Conservation (phyloP, 2,329 filamentous ascomycete genomes). For the Ambrosiella beaveri region DNA sequence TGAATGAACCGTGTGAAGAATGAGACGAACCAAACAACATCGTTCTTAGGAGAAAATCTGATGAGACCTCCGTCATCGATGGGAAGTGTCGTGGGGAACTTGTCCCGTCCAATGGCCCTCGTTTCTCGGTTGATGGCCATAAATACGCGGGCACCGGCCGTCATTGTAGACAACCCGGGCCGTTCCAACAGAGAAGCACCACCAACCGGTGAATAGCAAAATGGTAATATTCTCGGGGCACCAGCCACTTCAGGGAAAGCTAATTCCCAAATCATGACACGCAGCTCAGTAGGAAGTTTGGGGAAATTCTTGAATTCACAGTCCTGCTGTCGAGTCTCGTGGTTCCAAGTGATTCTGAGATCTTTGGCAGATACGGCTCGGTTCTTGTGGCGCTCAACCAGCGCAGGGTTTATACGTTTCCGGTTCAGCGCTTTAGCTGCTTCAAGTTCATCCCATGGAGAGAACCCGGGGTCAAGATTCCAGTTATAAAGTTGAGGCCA, state of each 20-base stretch:
- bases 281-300: conserved; percentile 2
- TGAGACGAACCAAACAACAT: conserved; percentile 5
- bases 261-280: conserved; percentile 7
- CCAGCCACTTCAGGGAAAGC: conserved; percentile 5
- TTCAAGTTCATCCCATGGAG: neutral
- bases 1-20: neutral
- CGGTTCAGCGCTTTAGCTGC: too few relatives aligned
- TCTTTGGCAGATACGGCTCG: neutral
- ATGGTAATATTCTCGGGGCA: neutral
- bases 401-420: neutral
- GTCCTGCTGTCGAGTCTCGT: neutral
- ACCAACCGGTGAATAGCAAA: neutral
- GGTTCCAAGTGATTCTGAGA: conserved; percentile 2
- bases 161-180: neutral
- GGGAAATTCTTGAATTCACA: conserved; percentile 2
- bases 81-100: neutral
- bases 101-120: neutral
- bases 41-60: conserved; percentile 1
- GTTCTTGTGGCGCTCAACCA: too few relatives aligned
- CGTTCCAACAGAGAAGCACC: neutral
- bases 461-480: neutral
- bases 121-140: conserved; percentile 9
- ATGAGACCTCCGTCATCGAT: neutral
- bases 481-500: neutral
- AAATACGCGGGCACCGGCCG: conserved; percentile 1